phyloP scores from a whole-genome alignment of 768 basidiomycete species.

The Xerocomus spinulosus region DNA sequence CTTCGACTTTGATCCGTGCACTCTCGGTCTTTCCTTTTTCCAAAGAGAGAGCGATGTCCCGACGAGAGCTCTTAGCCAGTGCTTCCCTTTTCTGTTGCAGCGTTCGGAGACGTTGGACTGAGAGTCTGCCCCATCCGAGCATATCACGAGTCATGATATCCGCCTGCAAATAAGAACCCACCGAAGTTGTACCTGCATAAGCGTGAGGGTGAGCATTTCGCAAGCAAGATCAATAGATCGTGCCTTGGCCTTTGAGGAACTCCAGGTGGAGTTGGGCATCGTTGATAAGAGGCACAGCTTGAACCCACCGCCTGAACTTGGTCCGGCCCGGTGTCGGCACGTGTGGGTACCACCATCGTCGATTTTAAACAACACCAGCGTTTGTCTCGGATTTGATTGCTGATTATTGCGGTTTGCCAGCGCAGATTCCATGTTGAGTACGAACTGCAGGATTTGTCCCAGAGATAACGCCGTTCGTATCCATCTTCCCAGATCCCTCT shows the following conservation, averaged over 20 bases:
- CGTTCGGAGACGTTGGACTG: constrained; percentile 79
- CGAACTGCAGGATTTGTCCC: too few species aligned
- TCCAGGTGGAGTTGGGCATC: constrained; percentile 45
- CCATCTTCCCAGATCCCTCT: neutral
- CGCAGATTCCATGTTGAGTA: too few species aligned
- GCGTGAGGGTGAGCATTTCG: constrained; percentile 1
- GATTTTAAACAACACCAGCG: too few species aligned
- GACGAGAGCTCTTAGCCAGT: constrained; percentile 64
- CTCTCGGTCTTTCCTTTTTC: constrained; percentile 82
- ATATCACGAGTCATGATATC: constrained; percentile 2
- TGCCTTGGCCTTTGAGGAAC: constrained; percentile 58
- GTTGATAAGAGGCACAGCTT: constrained; percentile 6
- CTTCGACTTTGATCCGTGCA: constrained; percentile 81
- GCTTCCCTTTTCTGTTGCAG: constrained; percentile 92
- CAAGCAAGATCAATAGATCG: neutral
- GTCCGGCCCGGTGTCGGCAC: constrained; percentile 11
- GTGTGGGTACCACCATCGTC: too few species aligned
- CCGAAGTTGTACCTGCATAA: constrained; percentile 45
- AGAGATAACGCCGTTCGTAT: too few species aligned
- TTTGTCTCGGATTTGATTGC: neutral
- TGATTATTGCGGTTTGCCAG: neutral
- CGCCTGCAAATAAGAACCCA: constrained; percentile 18
- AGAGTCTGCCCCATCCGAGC: constrained; percentile 48
- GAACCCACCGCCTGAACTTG: neutral
- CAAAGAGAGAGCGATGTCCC: constrained; percentile 77